These are phyloP conservation scores for Aristolochia californica DNA, from an alignment of 164 flowering plant genomes.

Conservation along the genomic window DNA sequence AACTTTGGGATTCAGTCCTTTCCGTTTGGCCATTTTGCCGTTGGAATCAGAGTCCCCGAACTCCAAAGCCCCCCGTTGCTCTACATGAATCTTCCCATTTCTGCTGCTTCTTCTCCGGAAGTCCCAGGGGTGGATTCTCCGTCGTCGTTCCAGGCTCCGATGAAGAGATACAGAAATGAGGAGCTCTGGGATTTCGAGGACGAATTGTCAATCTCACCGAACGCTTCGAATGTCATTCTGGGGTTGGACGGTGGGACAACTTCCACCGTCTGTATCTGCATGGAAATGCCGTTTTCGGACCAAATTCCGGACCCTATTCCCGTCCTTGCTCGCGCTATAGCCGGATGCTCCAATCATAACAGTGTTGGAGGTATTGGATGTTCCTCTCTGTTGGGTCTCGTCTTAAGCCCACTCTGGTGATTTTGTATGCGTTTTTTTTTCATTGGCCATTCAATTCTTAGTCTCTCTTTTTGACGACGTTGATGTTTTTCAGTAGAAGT, in stretches of 20 bases:
- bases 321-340: conserved; percentile 56
- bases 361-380: conserved; percentile 64
- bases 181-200: conserved; percentile 50
- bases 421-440: no score
- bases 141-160: conserved; percentile 4
- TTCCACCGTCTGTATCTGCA: conserved; percentile 74
- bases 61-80: no score
- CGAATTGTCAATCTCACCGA: conserved; percentile 14
- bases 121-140: not conserved
- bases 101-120: no score
- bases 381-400: not conserved
- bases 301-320: conserved; percentile 53
- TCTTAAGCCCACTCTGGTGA: not conserved
- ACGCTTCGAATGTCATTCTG: conserved; percentile 33
- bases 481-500: not conserved
- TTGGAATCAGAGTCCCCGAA: not conserved
- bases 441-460: not conserved
- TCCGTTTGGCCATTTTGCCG: conserved; percentile 11
- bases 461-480: not conserved
- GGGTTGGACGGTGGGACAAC: conserved; percentile 93
- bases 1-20: not conserved
- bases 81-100: no score
- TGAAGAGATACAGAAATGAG: conserved; percentile 48
- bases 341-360: conserved; percentile 90
- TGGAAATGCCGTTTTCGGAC: conserved; percentile 41